phyloP scores from a whole-genome alignment of 495 filamentous ascomycete genomes.

The Trichoderma gamsii region DNA sequence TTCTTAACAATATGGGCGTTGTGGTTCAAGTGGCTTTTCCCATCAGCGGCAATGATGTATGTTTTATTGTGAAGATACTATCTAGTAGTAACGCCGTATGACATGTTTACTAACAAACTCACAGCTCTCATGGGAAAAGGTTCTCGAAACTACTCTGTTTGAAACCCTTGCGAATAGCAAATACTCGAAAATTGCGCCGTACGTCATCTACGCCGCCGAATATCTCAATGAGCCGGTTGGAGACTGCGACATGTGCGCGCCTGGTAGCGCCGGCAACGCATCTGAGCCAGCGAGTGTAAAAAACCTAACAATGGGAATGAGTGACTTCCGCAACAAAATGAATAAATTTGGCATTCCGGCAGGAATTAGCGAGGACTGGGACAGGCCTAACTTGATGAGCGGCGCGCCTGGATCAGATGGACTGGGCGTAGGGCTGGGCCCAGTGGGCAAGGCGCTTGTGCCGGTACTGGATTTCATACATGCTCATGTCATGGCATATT shows the following conservation, averaged over 20 bases:
- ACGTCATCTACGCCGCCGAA: conserved; percentile 1
- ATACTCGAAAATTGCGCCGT: neutral
- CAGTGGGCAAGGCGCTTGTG: conserved; percentile 1
- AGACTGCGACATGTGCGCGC: conserved; percentile 3
- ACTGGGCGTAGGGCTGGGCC: neutral
- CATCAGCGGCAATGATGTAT: neutral
- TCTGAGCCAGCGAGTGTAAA: neutral
- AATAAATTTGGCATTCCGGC: conserved; percentile 1
- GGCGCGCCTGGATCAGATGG: neutral
- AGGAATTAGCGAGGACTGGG: conserved; percentile 4
- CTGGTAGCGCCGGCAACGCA: neutral
- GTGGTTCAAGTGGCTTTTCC: neutral
- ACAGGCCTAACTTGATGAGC: neutral
- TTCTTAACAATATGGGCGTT: neutral
- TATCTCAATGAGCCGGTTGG: conserved; percentile 5
- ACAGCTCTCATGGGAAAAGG: conserved; percentile 1
- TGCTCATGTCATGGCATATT: conserved; percentile 1
- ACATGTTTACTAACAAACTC: neutral
- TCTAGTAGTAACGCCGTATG: neutral
- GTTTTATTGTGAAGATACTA: neutral
- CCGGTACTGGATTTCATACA: neutral
- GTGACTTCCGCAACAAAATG: neutral
- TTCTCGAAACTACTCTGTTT: neutral
- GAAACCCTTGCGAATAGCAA: neutral
- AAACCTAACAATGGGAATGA: neutral